Conservation (phyloP, 805 yeast species). For the Sugiyamaella boreocaroliniensis region DNA sequence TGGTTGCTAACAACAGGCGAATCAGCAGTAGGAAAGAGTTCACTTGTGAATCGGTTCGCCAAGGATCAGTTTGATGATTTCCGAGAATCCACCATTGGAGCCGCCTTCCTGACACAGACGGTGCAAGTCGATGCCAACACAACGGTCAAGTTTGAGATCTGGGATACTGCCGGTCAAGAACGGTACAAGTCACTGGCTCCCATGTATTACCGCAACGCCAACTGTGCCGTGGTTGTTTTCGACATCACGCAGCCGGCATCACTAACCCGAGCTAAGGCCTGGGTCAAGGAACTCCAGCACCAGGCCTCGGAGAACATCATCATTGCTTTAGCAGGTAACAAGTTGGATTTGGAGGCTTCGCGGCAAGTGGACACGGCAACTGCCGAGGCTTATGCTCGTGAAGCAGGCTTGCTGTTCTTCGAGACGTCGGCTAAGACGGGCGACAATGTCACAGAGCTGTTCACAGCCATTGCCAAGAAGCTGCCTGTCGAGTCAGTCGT, state of each 20-base stretch:
- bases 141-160: constrained; percentile 43
- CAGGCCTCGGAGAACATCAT: constrained; percentile 71
- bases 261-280: constrained; percentile 69
- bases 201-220: constrained; percentile 74
- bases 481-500: constrained; percentile 38
- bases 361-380: constrained; percentile 40
- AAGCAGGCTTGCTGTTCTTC: constrained; percentile 42
- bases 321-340: constrained; percentile 84
- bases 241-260: constrained; percentile 65
- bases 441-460: constrained; percentile 46
- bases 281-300: constrained; percentile 87
- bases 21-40: constrained; percentile 79
- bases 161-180: constrained; percentile 96
- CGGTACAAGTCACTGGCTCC: constrained; percentile 78
- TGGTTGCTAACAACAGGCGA: constrained; percentile 36
- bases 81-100: constrained; percentile 95
- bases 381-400: constrained; percentile 48
- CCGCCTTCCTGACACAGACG: constrained; percentile 88
- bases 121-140: constrained; percentile 42
- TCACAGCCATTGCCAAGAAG: constrained; percentile 41
- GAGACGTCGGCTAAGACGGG: constrained; percentile 73
- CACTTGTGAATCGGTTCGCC: constrained; percentile 76
- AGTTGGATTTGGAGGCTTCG: constrained; percentile 53
- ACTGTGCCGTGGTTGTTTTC: constrained; percentile 81
- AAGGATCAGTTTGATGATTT: constrained; percentile 62